Evolutionary conservation across 2,329 filamentous ascomycete species (phyloP).

Genomic region (Cadophora sp.): DNA sequence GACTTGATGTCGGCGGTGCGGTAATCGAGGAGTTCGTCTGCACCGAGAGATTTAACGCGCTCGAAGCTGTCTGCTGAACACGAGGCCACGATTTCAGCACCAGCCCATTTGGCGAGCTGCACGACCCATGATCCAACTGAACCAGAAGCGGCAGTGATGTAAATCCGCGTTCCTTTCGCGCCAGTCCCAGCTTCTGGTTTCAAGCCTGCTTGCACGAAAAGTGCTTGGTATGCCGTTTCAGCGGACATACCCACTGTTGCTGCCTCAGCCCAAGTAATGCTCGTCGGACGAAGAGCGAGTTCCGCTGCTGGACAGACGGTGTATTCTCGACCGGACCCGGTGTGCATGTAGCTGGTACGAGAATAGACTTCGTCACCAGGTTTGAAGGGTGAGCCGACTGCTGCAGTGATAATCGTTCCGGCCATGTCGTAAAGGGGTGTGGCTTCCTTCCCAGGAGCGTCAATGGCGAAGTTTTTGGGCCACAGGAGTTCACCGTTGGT

Average conservation of each 20-base stretch:
- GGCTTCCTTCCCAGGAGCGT: constrained; percentile 27
- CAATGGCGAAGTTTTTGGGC: constrained; percentile 44
- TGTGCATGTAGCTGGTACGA: constrained; percentile 45
- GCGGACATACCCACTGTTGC: constrained; percentile 50
- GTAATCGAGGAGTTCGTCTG: constrained; percentile 48
- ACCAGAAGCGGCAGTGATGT: constrained; percentile 53
- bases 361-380: constrained; percentile 49
- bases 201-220: constrained; percentile 49
- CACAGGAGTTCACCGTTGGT: constrained; percentile 52
- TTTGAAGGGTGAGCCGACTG: constrained; percentile 47
- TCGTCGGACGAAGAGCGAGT: constrained; percentile 46
- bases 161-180: constrained; percentile 47
- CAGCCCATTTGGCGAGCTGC: constrained; percentile 48
- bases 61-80: constrained; percentile 48
- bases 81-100: constrained; percentile 49
- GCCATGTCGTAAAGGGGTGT: constrained; percentile 49
- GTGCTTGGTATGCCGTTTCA: constrained; percentile 51
- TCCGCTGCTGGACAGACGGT: constrained; percentile 46
- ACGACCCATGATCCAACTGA: constrained; percentile 52
- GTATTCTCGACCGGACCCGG: constrained; percentile 49
- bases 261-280: constrained; percentile 46
- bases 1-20: constrained; percentile 40
- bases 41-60: constrained; percentile 50
- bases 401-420: constrained; percentile 47
- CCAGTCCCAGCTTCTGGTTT: constrained; percentile 28